A percentile compares a stretch with the other conserved stretches of the same genome.
Conservation (phyloP, 768 basidiomycete species). For the Plicaturopsis crispa region DNA sequence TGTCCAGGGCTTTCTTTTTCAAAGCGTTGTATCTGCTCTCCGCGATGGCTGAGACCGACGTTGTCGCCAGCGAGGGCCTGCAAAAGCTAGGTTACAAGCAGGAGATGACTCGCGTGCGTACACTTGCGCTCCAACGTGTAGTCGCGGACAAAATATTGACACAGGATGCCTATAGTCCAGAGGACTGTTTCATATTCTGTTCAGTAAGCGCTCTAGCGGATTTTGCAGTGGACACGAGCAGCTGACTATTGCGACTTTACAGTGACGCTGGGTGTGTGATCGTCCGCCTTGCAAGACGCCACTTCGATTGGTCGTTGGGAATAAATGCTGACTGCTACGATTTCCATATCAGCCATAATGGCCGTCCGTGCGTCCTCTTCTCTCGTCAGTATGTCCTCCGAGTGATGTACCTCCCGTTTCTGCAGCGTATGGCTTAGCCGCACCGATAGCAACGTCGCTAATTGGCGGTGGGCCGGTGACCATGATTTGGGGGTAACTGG, state of each 20-base stretch:
- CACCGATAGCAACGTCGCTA: constrained; percentile 49
- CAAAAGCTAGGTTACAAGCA: constrained; percentile 49
- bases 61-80: constrained; percentile 25
- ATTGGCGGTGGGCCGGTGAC: constrained; percentile 47
- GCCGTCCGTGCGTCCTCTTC: constrained; percentile 45
- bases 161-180: constrained; percentile 27
- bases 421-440: constrained; percentile 46
- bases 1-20: too few species aligned
- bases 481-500: constrained; percentile 50
- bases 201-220: constrained; percentile 31
- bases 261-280: constrained; percentile 45
- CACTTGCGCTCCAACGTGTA: background rate
- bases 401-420: background rate
- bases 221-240: constrained; percentile 2
- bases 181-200: constrained; percentile 43
- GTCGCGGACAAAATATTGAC: background rate
- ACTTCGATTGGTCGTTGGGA: too few species aligned
- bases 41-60: too few species aligned
- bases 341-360: constrained; percentile 38
- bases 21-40: too few species aligned
- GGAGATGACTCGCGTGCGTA: constrained; percentile 42
- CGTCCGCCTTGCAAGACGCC: too few species aligned
- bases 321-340: constrained; percentile 3
- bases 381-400: background rate
- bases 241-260: constrained; percentile 1